Evolutionary conservation across 805 yeast species (phyloP), one percentile per base, ranked within the genome.

Genomic region (Starmerella vaccinii): DNA sequence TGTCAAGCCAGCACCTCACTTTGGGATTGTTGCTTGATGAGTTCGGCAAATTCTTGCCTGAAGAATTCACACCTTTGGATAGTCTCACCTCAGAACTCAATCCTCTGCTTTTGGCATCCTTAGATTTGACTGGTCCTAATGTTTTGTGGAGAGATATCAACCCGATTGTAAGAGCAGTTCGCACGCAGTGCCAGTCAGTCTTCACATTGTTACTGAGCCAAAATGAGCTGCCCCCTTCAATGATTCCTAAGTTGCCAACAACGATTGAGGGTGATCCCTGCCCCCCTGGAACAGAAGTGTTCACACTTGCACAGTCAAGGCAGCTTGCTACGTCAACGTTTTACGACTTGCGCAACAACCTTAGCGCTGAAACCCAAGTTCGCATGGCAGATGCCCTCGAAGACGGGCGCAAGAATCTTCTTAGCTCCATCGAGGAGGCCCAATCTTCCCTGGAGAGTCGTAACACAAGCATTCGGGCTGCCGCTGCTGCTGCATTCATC

Each of bases 221-320:
- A 29, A 96, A 90, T 4, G 83, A 82, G 64, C 65, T 90, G 19
- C 73, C 90, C 1, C 76, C 78, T 12, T 71, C 76, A 19, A 82
- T 81, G 62, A 65, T 87, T 5, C 97, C 97, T 0, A 84, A 80
- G 49, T 65, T 92, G 18, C 92, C 98, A 0, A 81, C 88, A 5
- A 80, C 89, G 9, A 96, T 90, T 4, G 90, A 88, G 65, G 98
- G 98, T 32, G 97, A 92, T 63, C 73, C 79, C 1, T 95, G 85
- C 53, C 95, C 97, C 2, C 12, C 30, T 1, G 97, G 96, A 2
- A 87, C 95, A 1, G 88, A 82, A 59, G 97, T 97, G 0, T 92
- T 92, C 67, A 77, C 87, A 15, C 64, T 92, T 37, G 83, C 76
- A 39, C 76, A 77, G 54, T 97, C 96, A 1, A 83, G 83, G 50